Base-by-base conservation (phyloP, 129 eudicot species). In the Flaveria ramosissima region DNA sequence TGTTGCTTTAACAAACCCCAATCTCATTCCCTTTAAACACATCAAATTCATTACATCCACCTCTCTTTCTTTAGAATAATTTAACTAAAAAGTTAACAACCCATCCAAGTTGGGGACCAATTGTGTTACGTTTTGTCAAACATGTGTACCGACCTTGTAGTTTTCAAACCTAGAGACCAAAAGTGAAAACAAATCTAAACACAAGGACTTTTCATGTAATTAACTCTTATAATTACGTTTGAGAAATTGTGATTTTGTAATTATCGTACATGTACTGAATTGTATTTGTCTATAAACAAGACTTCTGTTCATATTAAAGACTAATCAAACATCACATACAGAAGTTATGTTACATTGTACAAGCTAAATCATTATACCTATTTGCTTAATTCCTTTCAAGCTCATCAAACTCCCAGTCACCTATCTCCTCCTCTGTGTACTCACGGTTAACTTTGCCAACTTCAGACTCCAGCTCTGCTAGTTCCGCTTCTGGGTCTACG, bases 401-500 rank as follows among this genome's bases (percentile, higher is more conserved):
- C 88, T 94, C 99, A 48, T 91, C 99, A 53, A 94, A 87, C 70
- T 94, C 97, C 97, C 96, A 91, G 71, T 78, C 97, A 19, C 92
- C 86, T 16, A 91, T 77, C 79, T 94, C 99, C 53, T 91, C 97
- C 36, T 92, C 80, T 13, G 93, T 78, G 82, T 89, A 93, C 30
- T 87, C 89, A 0, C 52, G 84, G 47, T 84, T 83, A 53, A 87
- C 84, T 52, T 89, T 91, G 60, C 99, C 97, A 75, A 91, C 87
- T 66, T 91, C 96, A 30, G 97, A 94, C 77, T 94, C 96, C 70
- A 94, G 78, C 78, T 82, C 86, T 14, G 93, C 99, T 55, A 94
- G 70, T 53, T 91, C 99, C 2, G 92, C 90, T 77, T 86, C 92
- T 15, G 88, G 79, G 67, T 93, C 97, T 6, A 86, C 79, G 52